These are phyloP conservation scores for Puccinia hordei DNA, from an alignment of 1,284 basidiomycete genomes.

Conservation along the genomic window DNA sequence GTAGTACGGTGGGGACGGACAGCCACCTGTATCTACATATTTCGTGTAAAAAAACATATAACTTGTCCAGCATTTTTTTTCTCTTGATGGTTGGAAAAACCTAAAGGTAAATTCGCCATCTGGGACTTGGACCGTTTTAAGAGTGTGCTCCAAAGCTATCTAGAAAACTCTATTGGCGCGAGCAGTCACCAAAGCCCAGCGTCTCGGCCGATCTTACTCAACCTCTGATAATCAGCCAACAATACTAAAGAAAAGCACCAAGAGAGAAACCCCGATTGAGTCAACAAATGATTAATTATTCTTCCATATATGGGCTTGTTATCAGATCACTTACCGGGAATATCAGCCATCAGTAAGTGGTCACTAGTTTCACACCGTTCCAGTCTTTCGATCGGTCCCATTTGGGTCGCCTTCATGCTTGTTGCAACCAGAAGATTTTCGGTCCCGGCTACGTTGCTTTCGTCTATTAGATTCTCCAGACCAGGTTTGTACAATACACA, in stretches of 20 bases:
- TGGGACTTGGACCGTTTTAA: too few relatives aligned
- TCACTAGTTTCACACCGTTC: conserved; percentile 33
- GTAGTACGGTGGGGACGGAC: too few relatives aligned
- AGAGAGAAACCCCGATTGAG: not conserved
- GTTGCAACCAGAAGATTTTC: not conserved
- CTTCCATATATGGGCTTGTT: not conserved
- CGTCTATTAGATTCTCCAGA: not conserved
- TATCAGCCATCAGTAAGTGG: conserved; percentile 22
- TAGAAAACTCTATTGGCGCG: too few relatives aligned
- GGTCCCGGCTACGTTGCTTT: not conserved
- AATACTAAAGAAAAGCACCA: conserved; percentile 5
- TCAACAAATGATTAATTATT: not conserved
- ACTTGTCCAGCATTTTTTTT: too few relatives aligned
- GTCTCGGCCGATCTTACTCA: conserved; percentile 20
- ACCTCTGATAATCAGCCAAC: conserved; percentile 47
- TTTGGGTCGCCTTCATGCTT: too few relatives aligned
- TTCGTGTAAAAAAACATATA: too few relatives aligned
- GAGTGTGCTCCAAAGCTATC: too few relatives aligned
- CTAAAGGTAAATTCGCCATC: too few relatives aligned
- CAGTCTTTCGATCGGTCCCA: conserved; percentile 33
- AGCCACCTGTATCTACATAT: too few relatives aligned
- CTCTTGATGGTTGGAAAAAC: too few relatives aligned
- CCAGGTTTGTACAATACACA: not conserved
- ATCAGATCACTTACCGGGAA: conserved; percentile 24
- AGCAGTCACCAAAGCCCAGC: conserved; percentile 10